Evolutionary conservation across 164 flowering plant genomes (phyloP).

Genomic region (Taxillus chinensis): DNA sequence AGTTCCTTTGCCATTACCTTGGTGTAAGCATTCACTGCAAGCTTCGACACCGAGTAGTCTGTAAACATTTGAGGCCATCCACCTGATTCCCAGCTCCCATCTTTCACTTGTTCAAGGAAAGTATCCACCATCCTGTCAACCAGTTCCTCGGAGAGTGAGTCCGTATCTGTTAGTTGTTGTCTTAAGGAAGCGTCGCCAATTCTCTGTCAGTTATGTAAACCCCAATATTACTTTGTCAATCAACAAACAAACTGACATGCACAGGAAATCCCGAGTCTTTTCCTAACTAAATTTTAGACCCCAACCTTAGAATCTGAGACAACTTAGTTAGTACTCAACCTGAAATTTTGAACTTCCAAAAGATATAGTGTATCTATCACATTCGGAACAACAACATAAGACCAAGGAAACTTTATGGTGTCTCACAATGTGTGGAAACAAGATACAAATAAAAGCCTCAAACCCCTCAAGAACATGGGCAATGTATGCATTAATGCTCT

Average conservation of each 20-base stretch:
- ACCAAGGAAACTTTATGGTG: too few species aligned
- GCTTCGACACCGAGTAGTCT: constrained; percentile 82
- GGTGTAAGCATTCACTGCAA: constrained; percentile 80
- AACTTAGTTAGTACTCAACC: too few species aligned
- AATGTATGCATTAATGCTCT: too few species aligned
- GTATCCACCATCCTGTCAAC: constrained; percentile 42
- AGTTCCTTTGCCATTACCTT: constrained; percentile 56
- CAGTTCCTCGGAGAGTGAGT: constrained; percentile 59
- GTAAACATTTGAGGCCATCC: constrained; percentile 86
- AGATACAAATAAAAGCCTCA: too few species aligned
- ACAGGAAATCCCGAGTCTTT: too few species aligned
- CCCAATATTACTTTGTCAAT: background rate
- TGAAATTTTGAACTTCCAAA: too few species aligned
- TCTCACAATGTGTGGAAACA: too few species aligned
- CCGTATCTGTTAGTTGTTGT: constrained; percentile 43
- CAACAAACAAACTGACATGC: background rate
- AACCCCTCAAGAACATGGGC: too few species aligned
- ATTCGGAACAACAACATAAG: too few species aligned
- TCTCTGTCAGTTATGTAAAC: constrained; percentile 35
- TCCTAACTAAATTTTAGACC: too few species aligned
- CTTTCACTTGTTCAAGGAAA: constrained; percentile 70
- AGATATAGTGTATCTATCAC: too few species aligned
- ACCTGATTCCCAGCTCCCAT: constrained; percentile 61
- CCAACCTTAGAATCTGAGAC: too few species aligned
- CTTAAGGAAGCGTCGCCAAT: constrained; percentile 47